phyloP scores from a whole-genome alignment of 169 alveolate genomes.

The Eimeria acervulina region DNA sequence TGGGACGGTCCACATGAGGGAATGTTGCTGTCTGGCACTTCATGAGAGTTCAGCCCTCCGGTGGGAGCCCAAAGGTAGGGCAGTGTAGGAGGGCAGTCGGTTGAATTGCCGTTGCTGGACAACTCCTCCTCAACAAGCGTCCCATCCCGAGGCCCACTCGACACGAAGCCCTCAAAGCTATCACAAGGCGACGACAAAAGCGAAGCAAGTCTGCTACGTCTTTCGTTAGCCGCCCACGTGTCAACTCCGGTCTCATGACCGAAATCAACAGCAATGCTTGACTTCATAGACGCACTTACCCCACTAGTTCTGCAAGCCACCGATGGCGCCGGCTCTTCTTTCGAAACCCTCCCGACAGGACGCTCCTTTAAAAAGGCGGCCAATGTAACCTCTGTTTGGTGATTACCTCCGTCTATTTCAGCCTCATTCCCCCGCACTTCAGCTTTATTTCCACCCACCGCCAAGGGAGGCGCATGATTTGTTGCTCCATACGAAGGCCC shows the following conservation, averaged over 20 bases:
- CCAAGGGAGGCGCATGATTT: not conserved
- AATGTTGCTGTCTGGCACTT: not conserved
- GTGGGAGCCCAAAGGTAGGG: not conserved
- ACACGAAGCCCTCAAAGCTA: slow-evolving; percentile 49
- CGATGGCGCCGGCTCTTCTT: not conserved
- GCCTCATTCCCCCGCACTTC: not conserved
- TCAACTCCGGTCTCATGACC: not conserved
- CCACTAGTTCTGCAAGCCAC: not conserved
- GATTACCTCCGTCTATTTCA: not conserved
- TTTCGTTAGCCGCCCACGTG: slow-evolving; percentile 9
- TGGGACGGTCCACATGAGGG: not conserved
- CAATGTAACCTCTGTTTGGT: not conserved
- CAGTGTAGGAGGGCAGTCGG: not conserved
- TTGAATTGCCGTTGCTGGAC: not conserved
- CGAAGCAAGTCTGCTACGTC: slow-evolving; percentile 48
- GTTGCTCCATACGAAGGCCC: not conserved
- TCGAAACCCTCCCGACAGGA: not conserved
- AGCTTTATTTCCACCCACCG: not conserved
- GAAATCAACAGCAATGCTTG: not conserved
- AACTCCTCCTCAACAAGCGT: not conserved
- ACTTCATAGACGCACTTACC: not conserved
- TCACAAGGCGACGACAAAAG: slow-evolving; percentile 39
- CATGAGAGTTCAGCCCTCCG: not conserved
- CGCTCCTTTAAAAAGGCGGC: not conserved
- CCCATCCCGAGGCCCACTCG: not conserved